Evolutionary conservation across 2,329 filamentous ascomycete species (phyloP).

Genomic region (Nemania sp.): DNA sequence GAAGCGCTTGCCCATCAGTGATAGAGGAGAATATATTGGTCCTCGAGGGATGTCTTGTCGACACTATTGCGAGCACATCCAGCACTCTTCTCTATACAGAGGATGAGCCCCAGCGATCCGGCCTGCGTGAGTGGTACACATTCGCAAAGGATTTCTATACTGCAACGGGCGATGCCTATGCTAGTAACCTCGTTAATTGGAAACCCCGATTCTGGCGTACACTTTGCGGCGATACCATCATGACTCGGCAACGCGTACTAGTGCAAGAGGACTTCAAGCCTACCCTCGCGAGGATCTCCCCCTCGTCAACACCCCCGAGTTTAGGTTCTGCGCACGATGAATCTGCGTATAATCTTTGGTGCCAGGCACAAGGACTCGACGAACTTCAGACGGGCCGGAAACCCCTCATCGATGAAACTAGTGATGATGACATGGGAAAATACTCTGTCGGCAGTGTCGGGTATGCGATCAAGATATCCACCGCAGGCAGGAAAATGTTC

Average conservation of each 20-base stretch:
- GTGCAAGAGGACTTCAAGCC: slow-evolving; percentile 11
- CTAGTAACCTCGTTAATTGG: neutral
- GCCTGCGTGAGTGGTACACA: slow-evolving; percentile 10
- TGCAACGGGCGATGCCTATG: neutral
- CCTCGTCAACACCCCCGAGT: neutral
- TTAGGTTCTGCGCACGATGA: neutral
- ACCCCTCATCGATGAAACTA: neutral
- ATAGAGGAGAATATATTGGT: slow-evolving; percentile 16
- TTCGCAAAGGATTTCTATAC: slow-evolving; percentile 2
- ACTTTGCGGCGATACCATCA: slow-evolving; percentile 18
- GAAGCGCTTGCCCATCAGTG: neutral
- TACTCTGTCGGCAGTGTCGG: slow-evolving; percentile 8
- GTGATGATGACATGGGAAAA: neutral
- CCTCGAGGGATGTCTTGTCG: slow-evolving; percentile 13
- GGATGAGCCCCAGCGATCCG: neutral
- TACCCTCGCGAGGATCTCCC: neutral
- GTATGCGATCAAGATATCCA: slow-evolving; percentile 15
- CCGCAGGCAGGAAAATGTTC: slow-evolving; percentile 11
- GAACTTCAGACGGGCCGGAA: neutral
- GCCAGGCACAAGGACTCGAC: slow-evolving; percentile 2
- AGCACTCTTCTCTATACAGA: neutral
- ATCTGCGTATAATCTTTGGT: slow-evolving; percentile 14
- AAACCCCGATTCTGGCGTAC: slow-evolving; percentile 14
- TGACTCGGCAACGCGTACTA: neutral
- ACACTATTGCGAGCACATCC: slow-evolving; percentile 4